Base-by-base conservation (phyloP, 306 rosid genomes). In the Calophaca sinica region DNA sequence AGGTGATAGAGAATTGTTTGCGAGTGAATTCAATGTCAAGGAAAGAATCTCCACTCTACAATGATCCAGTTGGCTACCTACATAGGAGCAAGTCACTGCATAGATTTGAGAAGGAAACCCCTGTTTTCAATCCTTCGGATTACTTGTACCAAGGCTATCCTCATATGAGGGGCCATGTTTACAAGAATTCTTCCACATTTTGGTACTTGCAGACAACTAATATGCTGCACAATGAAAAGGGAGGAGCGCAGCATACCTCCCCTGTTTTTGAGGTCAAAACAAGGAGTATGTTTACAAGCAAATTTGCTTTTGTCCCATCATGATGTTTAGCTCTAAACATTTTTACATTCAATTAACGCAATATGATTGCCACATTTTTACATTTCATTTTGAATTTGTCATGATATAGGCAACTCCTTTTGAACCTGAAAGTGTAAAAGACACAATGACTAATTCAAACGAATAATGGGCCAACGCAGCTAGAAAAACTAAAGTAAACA, bases 51-150 rank as follows among this genome's bases (percentile, higher is more conserved):
- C 82, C 91, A 2, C 82, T 57, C 5, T 82, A 76, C 66, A 72
- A 64, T 42, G 48, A 42, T 54, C 86, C 85, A 4, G 6, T 79
- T 5, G 79, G 51, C 10, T 48, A 38, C 68, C 70, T 82, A 36
- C 73, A 81, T 6, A 76, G 68, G 63, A 80, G 82, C 82, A 80
- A 53, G 61, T 79, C 77, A 14, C 76, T 72, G 31, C 76, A 74
- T n/a, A 76, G 83, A 52, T 32, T 45, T 50, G 87, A 76, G 60
- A 89, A 69, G 70, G 98, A 93, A 74, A 80, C 89, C 33, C 98
- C 96, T 0, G 64, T 93, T 9, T 93, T 93, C 81, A 87, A 93
- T 68, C 98, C 98, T 9, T 85, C 93, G 6, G 89, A 90, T 13
- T 88, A 90, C 62, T 15, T 46, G 51, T 82, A 79, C 79, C 88